A percentile compares a stretch with the other conserved stretches of the same genome.
Evolutionary conservation across 208 protist genomes (phyloP).

Genomic region (Acanthamoeba triangularis): DNA sequence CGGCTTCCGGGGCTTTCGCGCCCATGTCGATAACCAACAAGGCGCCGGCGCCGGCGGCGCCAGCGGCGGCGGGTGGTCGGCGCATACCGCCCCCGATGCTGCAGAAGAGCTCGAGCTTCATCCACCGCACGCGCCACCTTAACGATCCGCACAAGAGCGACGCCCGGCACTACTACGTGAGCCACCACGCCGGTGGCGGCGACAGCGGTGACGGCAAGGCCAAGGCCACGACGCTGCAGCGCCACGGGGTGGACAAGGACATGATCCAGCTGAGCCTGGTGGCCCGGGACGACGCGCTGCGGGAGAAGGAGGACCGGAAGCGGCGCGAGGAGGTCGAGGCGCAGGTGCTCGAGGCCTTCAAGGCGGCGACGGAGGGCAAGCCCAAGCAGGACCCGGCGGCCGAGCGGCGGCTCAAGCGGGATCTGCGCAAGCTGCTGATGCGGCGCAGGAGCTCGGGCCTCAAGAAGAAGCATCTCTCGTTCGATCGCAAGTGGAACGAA

Average conservation of each 20-base stretch:
- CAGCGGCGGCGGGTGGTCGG: not conserved
- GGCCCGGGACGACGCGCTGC: not conserved
- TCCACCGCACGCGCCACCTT: not conserved
- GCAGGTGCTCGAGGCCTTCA: not conserved
- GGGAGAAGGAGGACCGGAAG: not conserved
- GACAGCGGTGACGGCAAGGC: no score
- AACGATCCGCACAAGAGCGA: not conserved
- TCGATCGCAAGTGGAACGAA: slow-evolving; percentile 53
- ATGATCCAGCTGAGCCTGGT: not conserved
- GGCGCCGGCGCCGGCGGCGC: not conserved
- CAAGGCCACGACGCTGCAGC: no score
- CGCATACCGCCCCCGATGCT: not conserved
- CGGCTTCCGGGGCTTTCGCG: not conserved
- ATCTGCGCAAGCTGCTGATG: slow-evolving; percentile 11
- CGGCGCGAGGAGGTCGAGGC: not conserved
- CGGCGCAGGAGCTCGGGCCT: slow-evolving; percentile 5
- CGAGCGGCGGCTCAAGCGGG: slow-evolving; percentile 2
- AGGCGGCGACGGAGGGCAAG: not conserved
- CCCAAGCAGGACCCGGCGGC: slow-evolving; percentile 18
- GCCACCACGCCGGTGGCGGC: not conserved
- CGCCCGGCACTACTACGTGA: not conserved
- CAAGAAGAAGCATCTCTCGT: not conserved
- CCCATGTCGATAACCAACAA: not conserved
- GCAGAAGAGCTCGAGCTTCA: not conserved
- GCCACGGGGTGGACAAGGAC: not conserved